These are phyloP conservation scores for Skeletonema potamos DNA, from an alignment of 108 stramenopile species.

Conservation along the genomic window DNA sequence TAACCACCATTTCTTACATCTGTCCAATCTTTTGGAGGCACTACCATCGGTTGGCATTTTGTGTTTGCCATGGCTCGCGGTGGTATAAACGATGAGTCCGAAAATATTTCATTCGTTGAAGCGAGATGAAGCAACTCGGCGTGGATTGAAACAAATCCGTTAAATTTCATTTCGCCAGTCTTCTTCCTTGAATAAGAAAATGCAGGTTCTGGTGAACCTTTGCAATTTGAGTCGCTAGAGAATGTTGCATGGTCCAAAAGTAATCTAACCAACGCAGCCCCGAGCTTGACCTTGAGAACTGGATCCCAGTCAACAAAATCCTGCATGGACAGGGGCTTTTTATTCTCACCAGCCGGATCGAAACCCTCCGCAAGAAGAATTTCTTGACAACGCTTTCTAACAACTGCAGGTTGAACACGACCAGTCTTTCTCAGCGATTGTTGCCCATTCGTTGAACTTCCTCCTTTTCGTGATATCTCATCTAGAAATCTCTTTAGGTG, in stretches of 20 bases:
- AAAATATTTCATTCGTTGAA: constrained; percentile 48
- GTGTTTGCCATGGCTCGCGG: constrained; percentile 47
- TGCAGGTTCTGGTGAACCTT: constrained; percentile 53
- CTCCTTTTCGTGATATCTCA: constrained; percentile 27
- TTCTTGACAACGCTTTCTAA: constrained; percentile 61
- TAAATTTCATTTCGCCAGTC: constrained; percentile 26
- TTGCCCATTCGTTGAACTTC: background rate
- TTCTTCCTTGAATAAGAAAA: constrained; percentile 54
- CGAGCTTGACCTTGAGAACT: constrained; percentile 71
- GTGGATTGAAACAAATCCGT: constrained; percentile 29
- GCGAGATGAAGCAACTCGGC: constrained; percentile 45
- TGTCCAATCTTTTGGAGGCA: constrained; percentile 88
- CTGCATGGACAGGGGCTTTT: constrained; percentile 47
- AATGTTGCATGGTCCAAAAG: constrained; percentile 63
- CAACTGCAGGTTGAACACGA: constrained; percentile 50
- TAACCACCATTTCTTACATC: constrained; percentile 76
- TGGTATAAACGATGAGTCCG: constrained; percentile 41
- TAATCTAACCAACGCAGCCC: constrained; percentile 77
- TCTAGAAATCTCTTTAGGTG: constrained; percentile 41
- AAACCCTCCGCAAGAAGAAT: constrained; percentile 45
- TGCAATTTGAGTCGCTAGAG: constrained; percentile 18
- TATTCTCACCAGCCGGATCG: constrained; percentile 22
- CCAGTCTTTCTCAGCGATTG: constrained; percentile 49
- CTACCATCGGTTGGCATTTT: constrained; percentile 88
- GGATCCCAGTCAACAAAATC: constrained; percentile 70